phyloP scores from a whole-genome alignment of 2,329 filamentous ascomycete genomes.

The Colletotrichum falcatum region DNA sequence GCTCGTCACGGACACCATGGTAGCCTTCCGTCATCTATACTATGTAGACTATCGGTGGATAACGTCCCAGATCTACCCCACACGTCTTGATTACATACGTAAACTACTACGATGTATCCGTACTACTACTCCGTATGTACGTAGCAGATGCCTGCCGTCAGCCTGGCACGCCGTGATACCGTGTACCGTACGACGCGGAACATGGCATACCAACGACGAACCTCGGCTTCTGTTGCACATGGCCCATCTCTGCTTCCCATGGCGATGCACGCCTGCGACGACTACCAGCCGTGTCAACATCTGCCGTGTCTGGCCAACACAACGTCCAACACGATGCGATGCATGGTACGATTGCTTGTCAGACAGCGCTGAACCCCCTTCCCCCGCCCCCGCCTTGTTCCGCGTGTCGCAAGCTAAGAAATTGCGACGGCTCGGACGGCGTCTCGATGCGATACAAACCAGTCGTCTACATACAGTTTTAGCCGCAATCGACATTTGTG shows the following conservation, averaged over 20 bases:
- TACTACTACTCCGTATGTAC: too few species aligned
- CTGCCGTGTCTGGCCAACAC: background rate
- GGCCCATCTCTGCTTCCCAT: background rate
- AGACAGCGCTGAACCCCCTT: constrained; percentile 1
- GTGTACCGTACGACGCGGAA: background rate
- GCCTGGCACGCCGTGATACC: too few species aligned
- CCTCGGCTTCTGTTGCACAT: background rate
- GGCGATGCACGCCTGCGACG: background rate
- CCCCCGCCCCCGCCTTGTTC: background rate
- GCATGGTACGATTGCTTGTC: background rate
- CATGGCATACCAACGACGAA: background rate
- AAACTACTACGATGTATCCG: too few species aligned
- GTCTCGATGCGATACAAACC: background rate
- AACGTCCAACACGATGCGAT: background rate
- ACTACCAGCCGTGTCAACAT: background rate
- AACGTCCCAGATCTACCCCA: constrained; percentile 21
- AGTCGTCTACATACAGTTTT: constrained; percentile 2
- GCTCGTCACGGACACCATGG: background rate
- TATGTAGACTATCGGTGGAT: too few species aligned
- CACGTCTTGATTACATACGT: background rate
- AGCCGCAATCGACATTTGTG: background rate
- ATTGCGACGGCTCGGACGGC: background rate
- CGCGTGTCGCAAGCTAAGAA: constrained; percentile 12
- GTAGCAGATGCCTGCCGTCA: too few species aligned
- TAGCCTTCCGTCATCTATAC: constrained; percentile 18